phyloP scores from a whole-genome alignment of 306 rosid genomes.

The Sindora glabra region DNA sequence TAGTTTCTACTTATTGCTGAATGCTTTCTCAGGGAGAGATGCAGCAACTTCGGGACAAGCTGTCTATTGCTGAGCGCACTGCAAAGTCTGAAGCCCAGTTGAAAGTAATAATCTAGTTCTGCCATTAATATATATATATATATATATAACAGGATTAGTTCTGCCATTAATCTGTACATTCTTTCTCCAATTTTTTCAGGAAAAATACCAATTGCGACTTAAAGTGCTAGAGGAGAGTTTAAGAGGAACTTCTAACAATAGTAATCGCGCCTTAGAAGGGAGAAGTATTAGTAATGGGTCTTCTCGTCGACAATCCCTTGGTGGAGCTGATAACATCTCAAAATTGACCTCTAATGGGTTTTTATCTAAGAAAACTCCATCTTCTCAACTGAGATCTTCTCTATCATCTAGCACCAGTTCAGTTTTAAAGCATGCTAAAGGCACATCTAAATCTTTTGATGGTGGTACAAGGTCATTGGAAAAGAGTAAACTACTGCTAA shows the following conservation, averaged over 20 bases:
- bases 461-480: constrained; percentile 91
- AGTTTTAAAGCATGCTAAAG: constrained; percentile 88
- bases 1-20: constrained; percentile 11
- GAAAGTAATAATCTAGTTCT: constrained; percentile 70
- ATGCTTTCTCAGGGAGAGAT: constrained; percentile 77
- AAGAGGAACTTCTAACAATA: constrained; percentile 68
- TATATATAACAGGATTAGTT: constrained; percentile 27
- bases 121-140: constrained; percentile 24
- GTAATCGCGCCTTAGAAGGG: constrained; percentile 69
- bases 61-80: constrained; percentile 72
- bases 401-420: constrained; percentile 79
- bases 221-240: constrained; percentile 92
- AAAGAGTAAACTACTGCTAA: constrained; percentile 76
- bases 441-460: constrained; percentile 96
- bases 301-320: constrained; percentile 94
- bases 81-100: constrained; percentile 91
- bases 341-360: constrained; percentile 78
- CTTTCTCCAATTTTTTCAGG: constrained; percentile 49
- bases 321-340: constrained; percentile 85
- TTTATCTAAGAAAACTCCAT: constrained; percentile 69
- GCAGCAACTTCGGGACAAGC: constrained; percentile 98
- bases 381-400: constrained; percentile 59
- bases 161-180: constrained; percentile 29
- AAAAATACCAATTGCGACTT: constrained; percentile 82
- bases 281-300: constrained; percentile 79